Percentiles rank a stretch among this genome's conserved stretches.
Conservation (phyloP, 148 eudicot species). For the Silene uniflora region DNA sequence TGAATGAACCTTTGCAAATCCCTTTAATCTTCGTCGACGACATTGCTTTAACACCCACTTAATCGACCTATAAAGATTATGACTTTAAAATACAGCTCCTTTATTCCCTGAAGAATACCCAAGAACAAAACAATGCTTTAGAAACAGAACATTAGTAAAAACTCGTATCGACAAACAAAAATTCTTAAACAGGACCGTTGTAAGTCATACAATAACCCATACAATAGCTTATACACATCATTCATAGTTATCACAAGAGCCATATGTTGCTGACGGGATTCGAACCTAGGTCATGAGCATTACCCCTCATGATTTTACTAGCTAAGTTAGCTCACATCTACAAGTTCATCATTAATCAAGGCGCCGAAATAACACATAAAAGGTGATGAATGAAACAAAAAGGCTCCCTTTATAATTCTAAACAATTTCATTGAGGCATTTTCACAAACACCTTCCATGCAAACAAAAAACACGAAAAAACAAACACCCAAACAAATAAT, state of each 20-base stretch:
- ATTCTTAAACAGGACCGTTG: neutral
- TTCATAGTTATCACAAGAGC: too few relatives aligned
- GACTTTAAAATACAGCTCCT: neutral
- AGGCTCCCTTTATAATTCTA: constrained; percentile 21
- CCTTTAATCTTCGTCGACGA: constrained; percentile 63
- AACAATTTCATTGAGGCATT: constrained; percentile 7
- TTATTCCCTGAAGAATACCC: constrained; percentile 27
- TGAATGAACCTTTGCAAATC: constrained; percentile 71
- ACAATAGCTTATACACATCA: neutral
- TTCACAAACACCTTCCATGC: constrained; percentile 18
- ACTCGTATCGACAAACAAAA: too few relatives aligned
- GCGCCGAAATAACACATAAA: neutral
- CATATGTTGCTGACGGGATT: too few relatives aligned
- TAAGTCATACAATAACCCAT: neutral
- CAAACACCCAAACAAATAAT: neutral
- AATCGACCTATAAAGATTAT: neutral
- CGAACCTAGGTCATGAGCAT: too few relatives aligned
- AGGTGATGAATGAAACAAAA: constrained; percentile 3
- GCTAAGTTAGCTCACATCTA: too few relatives aligned
- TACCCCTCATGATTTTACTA: too few relatives aligned
- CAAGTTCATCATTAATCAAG: too few relatives aligned
- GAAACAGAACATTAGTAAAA: constrained; percentile 11
- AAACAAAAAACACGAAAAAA: neutral
- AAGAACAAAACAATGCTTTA: constrained; percentile 16
- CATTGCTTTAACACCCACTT: constrained; percentile 30